phyloP scores from a whole-genome alignment of 371 early-diverging fungal genomes.

The Parasitella parasitica region DNA sequence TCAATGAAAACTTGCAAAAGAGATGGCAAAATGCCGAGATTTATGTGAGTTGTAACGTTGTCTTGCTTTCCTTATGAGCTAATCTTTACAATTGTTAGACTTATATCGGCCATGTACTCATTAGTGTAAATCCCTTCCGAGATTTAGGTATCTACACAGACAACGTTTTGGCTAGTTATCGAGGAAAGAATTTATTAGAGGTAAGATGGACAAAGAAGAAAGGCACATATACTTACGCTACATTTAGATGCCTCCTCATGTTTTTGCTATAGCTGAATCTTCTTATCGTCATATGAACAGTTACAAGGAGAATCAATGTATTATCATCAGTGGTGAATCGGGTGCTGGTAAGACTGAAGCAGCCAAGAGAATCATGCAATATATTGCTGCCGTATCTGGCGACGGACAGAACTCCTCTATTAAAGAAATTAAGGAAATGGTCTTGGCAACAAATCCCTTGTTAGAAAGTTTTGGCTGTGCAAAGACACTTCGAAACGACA shows the following conservation, averaged over 20 bases:
- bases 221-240: neutral
- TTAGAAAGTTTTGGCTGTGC: slow-evolving; percentile 99
- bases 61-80: neutral
- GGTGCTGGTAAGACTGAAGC: slow-evolving; percentile 94
- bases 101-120: slow-evolving; percentile 87
- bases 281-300: slow-evolving; percentile 91
- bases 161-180: slow-evolving; percentile 69
- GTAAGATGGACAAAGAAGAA: slow-evolving; percentile 32
- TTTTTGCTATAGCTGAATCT: slow-evolving; percentile 86
- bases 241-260: slow-evolving; percentile 79
- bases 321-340: slow-evolving; percentile 94
- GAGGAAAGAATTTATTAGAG: slow-evolving; percentile 84
- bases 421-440: slow-evolving; percentile 93
- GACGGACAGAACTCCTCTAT: slow-evolving; percentile 71
- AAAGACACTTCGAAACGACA: slow-evolving; percentile 98
- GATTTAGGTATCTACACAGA: slow-evolving; percentile 85
- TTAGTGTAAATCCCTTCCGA: slow-evolving; percentile 87
- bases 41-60: slow-evolving; percentile 55
- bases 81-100: slow-evolving; percentile 50
- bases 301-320: slow-evolving; percentile 97
- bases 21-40: slow-evolving; percentile 84
- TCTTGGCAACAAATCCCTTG: slow-evolving; percentile 95
- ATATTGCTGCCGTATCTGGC: slow-evolving; percentile 94
- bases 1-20: slow-evolving; percentile 83
- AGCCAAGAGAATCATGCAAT: slow-evolving; percentile 92